Base-by-base conservation (phyloP, 805 yeast genomes). In the Cyberlindnera veronae region DNA sequence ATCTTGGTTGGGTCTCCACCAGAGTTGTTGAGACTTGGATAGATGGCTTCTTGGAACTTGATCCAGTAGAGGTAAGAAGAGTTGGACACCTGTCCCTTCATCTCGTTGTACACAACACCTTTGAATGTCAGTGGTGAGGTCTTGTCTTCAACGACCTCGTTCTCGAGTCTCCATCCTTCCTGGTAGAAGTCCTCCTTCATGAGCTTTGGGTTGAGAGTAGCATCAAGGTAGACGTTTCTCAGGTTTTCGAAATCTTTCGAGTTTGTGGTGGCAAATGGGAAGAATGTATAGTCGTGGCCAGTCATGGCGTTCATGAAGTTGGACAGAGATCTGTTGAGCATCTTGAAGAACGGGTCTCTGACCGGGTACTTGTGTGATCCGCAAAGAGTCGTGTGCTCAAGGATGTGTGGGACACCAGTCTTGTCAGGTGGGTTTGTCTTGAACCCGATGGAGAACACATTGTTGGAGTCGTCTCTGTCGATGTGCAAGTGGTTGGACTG, bases 241-340 rank as follows among this genome's bases (percentile, higher is more conserved):
- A 93, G 71, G 56, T 93, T 93, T 23, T 73, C 72, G 60, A 74
- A 93, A 60, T 93, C 99, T 39, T 76, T 76, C 31, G 63, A 60
- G 62, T 93, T 93, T 10, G 98, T 91, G 3, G 99, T 93, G 21
- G 98, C 85, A 68, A 93, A 93, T 5, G 99, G 99, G 55, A 85
- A 93, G 62, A 80, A 90, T 0, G 99, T 93, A 58, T 89, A 90
- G 63, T 93, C 98, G 53, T 85, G 90, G 17, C 95, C 99, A 0
- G 99, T 93, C 96, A 93, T 87, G 8, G 99, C 99, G 60, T 93
- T 93, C 99, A 93, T 93, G 63, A 89, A 93, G 60, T 88, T 93
- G 24, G 96, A 81, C 54, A 93, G 67, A n/a, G 97, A 88, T 48
- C 97, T 68, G 61, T 89, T 91, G 44, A 91, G 70, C 99, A 93